Conservation (phyloP, 768 basidiomycete species). For the Podaxis rugospora region DNA sequence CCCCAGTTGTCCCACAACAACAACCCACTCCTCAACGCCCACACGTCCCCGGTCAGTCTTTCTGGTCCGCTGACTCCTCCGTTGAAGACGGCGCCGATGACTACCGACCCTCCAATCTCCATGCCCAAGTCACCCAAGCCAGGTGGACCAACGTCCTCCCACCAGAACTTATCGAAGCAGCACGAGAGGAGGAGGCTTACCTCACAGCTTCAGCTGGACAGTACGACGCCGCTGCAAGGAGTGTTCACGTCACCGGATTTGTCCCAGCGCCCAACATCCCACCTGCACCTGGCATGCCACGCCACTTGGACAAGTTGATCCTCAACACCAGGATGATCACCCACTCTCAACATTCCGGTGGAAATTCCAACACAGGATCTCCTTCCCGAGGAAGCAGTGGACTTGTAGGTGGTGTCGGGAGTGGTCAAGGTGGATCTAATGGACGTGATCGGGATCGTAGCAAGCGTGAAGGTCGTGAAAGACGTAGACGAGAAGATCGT, state of each 20-base stretch:
- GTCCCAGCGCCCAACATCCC: conserved; percentile 76
- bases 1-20: conserved; percentile 28
- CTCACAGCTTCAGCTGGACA: conserved; percentile 44
- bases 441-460: background rate
- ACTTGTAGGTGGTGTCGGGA: conserved; percentile 24
- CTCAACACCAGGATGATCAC: conserved; percentile 53
- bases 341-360: conserved; percentile 16
- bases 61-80: conserved; percentile 35
- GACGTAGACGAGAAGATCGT: background rate
- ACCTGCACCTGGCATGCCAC: conserved; percentile 80
- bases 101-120: conserved; percentile 6
- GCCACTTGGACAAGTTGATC: conserved; percentile 92
- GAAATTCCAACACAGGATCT: conserved; percentile 1
- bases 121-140: conserved; percentile 17
- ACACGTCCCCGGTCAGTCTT: conserved; percentile 31
- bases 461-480: background rate
- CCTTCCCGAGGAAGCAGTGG: background rate
- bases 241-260: conserved; percentile 31
- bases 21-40: conserved; percentile 17
- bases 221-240: conserved; percentile 19
- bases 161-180: conserved; percentile 70
- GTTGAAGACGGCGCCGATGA: conserved; percentile 29
- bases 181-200: conserved; percentile 79
- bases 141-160: conserved; percentile 83
- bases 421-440: conserved; percentile 19